Evolutionary conservation across 2,329 filamentous ascomycete species (phyloP), one percentile per base, ranked within the genome.

Genomic region (Fusarium ramigenum): DNA sequence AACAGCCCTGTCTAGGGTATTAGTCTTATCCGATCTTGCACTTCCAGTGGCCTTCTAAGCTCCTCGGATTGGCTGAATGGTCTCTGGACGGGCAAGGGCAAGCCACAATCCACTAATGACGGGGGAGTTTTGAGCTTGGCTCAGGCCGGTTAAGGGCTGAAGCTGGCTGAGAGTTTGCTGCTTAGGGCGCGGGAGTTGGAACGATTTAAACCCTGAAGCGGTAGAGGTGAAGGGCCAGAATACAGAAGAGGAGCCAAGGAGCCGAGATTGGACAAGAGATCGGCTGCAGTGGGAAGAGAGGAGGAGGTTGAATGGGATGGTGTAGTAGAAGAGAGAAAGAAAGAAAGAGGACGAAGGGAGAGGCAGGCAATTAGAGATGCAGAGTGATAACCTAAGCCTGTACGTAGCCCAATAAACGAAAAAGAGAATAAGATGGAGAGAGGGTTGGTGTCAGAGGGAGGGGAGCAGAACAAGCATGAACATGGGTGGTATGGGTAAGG

Each of bases 51-150:
- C 56, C 40, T 69, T 69, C 47, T 52, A 47, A 59, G 58, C 53
- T 60, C 43, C 58, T 40, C 36, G 42, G 43, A 70, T 72, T 59
- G 58, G 64, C 23, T 47, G 28, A 30, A 32, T 18, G 28, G 28
- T 28, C 28, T 46, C 62, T 67, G 42, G 42, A 53, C 37, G 52
- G 52, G 43, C 40, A 36, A 70, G 42, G 58, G 37, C 57, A 72
- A 74, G 71, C 71, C 71, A 72, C 70, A 61, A 52, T 30, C 62
- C 53, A 53, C 66, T 72, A 73, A 59, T 40, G 50, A 68, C 46
- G 32, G 50, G 42, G 70, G 39, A 42, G 36, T 39, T 72, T 57
- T 50, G 44, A 39, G 53, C 69, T 72, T 66, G 63, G 61, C 63
- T 66, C 47, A 39, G 39, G 50, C 37, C 40, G 61, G 52, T 28